phyloP scores from a whole-genome alignment of 305 asterid genomes.

The Fraxinus angustifolia region DNA sequence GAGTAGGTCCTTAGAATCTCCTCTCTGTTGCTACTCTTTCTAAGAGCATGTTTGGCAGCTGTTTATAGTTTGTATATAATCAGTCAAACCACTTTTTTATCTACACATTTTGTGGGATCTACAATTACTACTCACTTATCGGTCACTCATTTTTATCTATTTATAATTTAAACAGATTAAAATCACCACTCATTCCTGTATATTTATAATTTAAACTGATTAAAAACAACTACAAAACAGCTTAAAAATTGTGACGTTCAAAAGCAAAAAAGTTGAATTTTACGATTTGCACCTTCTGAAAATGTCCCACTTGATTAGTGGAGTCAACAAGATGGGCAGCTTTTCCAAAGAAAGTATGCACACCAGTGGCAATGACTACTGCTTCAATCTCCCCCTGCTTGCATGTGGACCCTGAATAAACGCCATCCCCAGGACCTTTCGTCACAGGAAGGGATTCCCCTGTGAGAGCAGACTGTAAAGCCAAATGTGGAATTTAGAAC shows the following conservation, averaged over 20 bases:
- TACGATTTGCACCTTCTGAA: slow-evolving; percentile 56
- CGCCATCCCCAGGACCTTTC: slow-evolving; percentile 67
- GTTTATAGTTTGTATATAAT: neutral
- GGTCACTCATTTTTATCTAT: neutral
- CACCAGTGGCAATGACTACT: slow-evolving; percentile 77
- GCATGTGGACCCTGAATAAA: slow-evolving; percentile 81
- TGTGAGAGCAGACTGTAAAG: slow-evolving; percentile 69
- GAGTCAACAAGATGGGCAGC: slow-evolving; percentile 83
- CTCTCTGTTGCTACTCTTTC: neutral
- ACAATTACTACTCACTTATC: neutral
- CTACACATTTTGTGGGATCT: too few relatives aligned
- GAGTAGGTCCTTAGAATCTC: slow-evolving; percentile 1
- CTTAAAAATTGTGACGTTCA: neutral
- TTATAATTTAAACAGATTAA: too few relatives aligned
- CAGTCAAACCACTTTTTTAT: neutral
- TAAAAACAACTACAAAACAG: neutral
- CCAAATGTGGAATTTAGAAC: slow-evolving; percentile 18
- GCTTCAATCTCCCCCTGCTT: slow-evolving; percentile 88
- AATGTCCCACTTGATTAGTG: slow-evolving; percentile 75
- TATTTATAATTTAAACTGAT: too few relatives aligned
- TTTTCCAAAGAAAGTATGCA: slow-evolving; percentile 80
- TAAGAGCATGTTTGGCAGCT: neutral
- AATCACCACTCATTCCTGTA: neutral
- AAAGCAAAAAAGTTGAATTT: neutral
- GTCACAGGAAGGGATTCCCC: slow-evolving; percentile 80